phyloP scores from a whole-genome alignment of 805 yeast species.

The Hemisphaericaspora nanyangensis region DNA sequence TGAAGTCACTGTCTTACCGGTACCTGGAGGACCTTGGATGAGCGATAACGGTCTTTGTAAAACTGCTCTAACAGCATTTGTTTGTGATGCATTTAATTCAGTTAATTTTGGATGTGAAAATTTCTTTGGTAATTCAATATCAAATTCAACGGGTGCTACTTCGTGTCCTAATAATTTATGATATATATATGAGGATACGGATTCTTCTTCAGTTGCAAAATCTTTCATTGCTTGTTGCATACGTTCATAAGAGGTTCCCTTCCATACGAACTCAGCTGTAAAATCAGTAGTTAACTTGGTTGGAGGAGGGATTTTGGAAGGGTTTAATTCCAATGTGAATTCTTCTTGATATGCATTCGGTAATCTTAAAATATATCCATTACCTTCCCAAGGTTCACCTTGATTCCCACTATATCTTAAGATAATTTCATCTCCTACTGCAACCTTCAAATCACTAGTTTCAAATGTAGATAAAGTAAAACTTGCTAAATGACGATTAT shows the following conservation, averaged over 20 bases:
- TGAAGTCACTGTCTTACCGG: conserved; percentile 93
- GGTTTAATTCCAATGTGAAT: conserved; percentile 64
- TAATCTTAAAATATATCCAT: conserved; percentile 66
- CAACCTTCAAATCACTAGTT: conserved; percentile 58
- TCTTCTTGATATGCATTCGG: conserved; percentile 67
- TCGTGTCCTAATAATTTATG: conserved; percentile 80
- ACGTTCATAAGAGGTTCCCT: conserved; percentile 74
- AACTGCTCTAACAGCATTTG: conserved; percentile 68
- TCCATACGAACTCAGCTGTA: conserved; percentile 87
- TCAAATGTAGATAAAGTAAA: conserved; percentile 70
- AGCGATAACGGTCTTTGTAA: conserved; percentile 69
- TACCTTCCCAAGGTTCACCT: conserved; percentile 65
- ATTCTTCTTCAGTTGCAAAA: conserved; percentile 67
- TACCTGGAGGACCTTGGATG: conserved; percentile 82
- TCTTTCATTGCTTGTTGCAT: conserved; percentile 74
- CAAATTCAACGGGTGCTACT: conserved; percentile 58
- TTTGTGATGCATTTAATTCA: conserved; percentile 73
- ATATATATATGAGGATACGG: conserved; percentile 71
- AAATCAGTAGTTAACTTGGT: conserved; percentile 60
- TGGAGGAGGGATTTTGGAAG: conserved; percentile 47
- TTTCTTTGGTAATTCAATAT: conserved; percentile 54
- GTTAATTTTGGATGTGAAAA: conserved; percentile 67
- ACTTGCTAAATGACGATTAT: conserved; percentile 62
- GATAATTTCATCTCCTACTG: conserved; percentile 81
- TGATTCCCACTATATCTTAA: conserved; percentile 58